phyloP scores from a whole-genome alignment of 371 early-diverging fungal species.

The Umbelopsis sp. region DNA sequence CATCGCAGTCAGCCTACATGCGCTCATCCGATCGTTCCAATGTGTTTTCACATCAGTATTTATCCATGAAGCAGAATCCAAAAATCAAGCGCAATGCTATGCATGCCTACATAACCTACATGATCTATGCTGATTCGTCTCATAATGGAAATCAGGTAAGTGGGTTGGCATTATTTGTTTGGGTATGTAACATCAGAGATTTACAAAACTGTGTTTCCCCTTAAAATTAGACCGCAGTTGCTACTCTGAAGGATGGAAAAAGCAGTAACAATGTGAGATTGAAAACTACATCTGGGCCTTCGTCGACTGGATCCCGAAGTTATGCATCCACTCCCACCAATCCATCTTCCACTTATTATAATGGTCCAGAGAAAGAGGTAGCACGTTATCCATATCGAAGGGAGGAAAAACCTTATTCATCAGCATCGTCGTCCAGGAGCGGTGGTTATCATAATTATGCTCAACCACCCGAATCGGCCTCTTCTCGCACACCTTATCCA shows the following conservation, averaged over 20 bases:
- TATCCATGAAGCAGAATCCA: constrained; percentile 52
- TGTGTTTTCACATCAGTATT: constrained; percentile 29
- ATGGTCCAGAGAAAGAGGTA: background rate
- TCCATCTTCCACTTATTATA: background rate
- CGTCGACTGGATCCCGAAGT: background rate
- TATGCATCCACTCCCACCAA: background rate
- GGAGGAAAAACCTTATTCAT: constrained; percentile 4
- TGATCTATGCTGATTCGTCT: constrained; percentile 59
- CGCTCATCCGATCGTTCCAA: constrained; percentile 8
- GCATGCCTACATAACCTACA: constrained; percentile 63
- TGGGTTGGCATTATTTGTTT: no score
- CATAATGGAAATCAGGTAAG: constrained; percentile 21
- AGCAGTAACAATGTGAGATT: background rate
- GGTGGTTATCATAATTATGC: constrained; percentile 7
- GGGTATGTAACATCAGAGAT: background rate
- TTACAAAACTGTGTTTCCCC: background rate
- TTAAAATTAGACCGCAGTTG: background rate
- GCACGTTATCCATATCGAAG: constrained; percentile 7
- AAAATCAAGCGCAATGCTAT: constrained; percentile 59
- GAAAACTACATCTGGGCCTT: background rate
- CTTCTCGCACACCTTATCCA: background rate
- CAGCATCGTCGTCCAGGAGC: background rate
- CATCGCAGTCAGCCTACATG: background rate
- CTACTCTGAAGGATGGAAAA: constrained; percentile 1
- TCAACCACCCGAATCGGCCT: background rate